phyloP scores from a whole-genome alignment of 495 filamentous ascomycete genomes.

The Acidomyces sp. region DNA sequence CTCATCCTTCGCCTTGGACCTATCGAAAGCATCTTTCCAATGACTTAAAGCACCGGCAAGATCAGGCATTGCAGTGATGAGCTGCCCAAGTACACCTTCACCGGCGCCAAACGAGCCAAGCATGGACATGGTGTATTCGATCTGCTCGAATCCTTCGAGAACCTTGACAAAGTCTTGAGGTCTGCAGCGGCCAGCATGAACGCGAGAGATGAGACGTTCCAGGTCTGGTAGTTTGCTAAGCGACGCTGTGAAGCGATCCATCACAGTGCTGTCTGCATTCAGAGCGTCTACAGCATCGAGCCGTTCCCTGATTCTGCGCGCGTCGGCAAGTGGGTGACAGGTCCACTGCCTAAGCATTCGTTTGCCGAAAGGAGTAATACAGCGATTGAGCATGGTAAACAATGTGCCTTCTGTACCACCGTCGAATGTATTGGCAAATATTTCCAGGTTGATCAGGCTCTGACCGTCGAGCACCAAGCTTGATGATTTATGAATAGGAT shows the following conservation, averaged over 20 bases:
- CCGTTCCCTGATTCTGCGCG: conserved; percentile 78
- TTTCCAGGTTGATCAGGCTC: conserved; percentile 91
- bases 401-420: conserved; percentile 74
- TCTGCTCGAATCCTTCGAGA: conserved; percentile 93
- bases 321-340: conserved; percentile 84
- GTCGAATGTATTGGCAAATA: conserved; percentile 89
- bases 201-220: conserved; percentile 83
- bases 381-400: conserved; percentile 81
- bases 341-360: conserved; percentile 95
- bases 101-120: conserved; percentile 55
- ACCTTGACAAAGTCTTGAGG: conserved; percentile 88
- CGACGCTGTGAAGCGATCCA: conserved; percentile 71
- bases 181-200: conserved; percentile 81
- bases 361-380: conserved; percentile 95
- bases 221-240: conserved; percentile 87
- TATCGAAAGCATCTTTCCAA: conserved; percentile 92
- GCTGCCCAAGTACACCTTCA: conserved; percentile 69
- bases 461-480: conserved; percentile 92
- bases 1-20: conserved; percentile 59
- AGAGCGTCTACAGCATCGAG: conserved; percentile 90
- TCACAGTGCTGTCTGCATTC: conserved; percentile 64
- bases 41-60: conserved; percentile 55
- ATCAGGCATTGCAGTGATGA: conserved; percentile 76
- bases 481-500: conserved; percentile 84
- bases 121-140: conserved; percentile 77